Percentiles rank a stretch among this genome's conserved stretches.
Evolutionary conservation across 441 rosid species (phyloP).

Genomic region (Arabidopsis lyrata): DNA sequence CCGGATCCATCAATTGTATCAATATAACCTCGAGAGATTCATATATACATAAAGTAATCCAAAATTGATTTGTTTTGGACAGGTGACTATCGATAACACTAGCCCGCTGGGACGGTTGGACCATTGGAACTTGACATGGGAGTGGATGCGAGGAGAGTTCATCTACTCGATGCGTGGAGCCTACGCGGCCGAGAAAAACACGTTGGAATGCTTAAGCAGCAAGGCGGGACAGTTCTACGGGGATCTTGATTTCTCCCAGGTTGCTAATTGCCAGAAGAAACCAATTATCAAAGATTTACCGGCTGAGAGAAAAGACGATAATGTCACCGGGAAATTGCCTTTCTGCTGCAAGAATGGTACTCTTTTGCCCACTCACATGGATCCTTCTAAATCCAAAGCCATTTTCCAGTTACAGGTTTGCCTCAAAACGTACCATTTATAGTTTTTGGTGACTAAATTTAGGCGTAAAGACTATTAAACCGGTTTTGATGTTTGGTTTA

Average conservation of each 20-base stretch:
- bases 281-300: conserved; percentile 82
- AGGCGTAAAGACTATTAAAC: neutral
- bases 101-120: conserved; percentile 81
- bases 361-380: conserved; percentile 72
- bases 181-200: conserved; percentile 54
- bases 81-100: conserved; percentile 80
- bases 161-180: conserved; percentile 78
- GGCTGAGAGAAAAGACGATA: conserved; percentile 55
- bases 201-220: conserved; percentile 63
- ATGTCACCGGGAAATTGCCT: conserved; percentile 63
- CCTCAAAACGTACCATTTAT: neutral
- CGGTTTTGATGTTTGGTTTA: conserved; percentile 31
- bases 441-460: conserved; percentile 4
- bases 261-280: conserved; percentile 66
- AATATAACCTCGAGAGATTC: neutral
- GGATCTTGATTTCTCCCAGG: conserved; percentile 75
- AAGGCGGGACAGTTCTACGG: conserved; percentile 59
- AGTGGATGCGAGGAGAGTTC: conserved; percentile 92
- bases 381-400: conserved; percentile 58
- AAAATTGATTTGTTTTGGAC: conserved; percentile 25
- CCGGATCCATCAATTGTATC: neutral
- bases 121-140: conserved; percentile 93
- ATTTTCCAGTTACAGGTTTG: conserved; percentile 70
- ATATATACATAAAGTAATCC: neutral
- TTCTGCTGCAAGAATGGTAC: conserved; percentile 80